Conservation (phyloP, 768 basidiomycete genomes). For the Mycena indigotica region DNA sequence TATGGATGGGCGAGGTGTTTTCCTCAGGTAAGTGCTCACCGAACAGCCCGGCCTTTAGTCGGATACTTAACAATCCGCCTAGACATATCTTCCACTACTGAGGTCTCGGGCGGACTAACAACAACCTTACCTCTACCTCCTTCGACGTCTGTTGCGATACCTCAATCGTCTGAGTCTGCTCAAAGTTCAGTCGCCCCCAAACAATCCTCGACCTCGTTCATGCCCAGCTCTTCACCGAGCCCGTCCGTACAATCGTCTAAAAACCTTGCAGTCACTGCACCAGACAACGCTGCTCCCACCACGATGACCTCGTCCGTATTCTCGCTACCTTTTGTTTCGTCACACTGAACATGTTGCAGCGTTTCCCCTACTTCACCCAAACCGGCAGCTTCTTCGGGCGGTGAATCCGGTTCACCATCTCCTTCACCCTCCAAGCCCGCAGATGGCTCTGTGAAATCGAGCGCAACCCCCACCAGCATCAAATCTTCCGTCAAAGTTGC, state of each 20-base stretch:
- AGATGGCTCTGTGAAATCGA: not conserved
- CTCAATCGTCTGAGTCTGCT: not conserved
- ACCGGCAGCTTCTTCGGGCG: not conserved
- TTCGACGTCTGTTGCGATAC: not conserved
- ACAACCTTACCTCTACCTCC: not conserved
- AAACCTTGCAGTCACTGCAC: not conserved
- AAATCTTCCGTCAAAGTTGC: not conserved
- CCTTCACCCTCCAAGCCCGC: slow-evolving; percentile 1
- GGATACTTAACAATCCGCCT: slow-evolving; percentile 12
- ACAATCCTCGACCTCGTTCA: not conserved
- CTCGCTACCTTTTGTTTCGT: no score
- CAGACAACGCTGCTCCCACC: not conserved
- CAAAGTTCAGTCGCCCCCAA: not conserved
- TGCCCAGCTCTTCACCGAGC: not conserved
- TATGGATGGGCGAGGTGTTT: slow-evolving; percentile 11
- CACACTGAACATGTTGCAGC: not conserved
- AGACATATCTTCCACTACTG: not conserved
- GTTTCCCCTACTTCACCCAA: not conserved
- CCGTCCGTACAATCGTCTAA: not conserved
- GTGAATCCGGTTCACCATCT: not conserved
- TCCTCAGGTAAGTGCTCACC: slow-evolving; percentile 13
- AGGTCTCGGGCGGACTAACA: not conserved
- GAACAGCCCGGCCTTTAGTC: slow-evolving; percentile 15
- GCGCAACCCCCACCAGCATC: not conserved
- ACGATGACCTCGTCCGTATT: not conserved